Evolutionary conservation across 108 stramenopile genomes (phyloP).

Genomic region (Skeletonema costatum): DNA sequence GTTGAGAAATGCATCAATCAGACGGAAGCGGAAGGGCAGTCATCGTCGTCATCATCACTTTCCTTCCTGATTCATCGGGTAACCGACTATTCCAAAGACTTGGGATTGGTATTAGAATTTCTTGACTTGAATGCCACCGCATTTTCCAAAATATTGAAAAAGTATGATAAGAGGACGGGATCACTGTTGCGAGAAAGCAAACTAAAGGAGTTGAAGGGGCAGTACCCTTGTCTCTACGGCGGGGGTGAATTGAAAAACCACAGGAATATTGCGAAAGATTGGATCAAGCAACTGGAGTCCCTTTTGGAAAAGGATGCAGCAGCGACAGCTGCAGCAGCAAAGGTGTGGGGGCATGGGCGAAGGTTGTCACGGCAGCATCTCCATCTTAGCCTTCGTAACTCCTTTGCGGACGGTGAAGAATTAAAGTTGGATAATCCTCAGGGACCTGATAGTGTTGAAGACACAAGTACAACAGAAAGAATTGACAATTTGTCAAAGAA

Average conservation of each 20-base stretch:
- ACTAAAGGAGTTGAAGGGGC: conserved; percentile 44
- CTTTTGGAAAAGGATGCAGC: conserved; percentile 9
- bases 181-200: conserved; percentile 55
- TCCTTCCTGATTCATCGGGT: conserved; percentile 24
- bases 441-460: not conserved
- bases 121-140: conserved; percentile 43
- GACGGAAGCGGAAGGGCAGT: not conserved
- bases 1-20: conserved; percentile 44
- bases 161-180: conserved; percentile 51
- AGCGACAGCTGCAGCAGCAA: not conserved
- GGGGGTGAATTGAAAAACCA: conserved; percentile 28
- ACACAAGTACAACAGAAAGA: not conserved
- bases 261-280: conserved; percentile 19
- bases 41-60: not conserved
- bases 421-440: conserved; percentile 13
- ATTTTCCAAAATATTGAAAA: conserved; percentile 53
- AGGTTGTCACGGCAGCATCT: not conserved
- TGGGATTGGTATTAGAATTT: conserved; percentile 48
- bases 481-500: not conserved
- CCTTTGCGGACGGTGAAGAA: not conserved
- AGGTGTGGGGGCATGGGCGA: not conserved
- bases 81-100: conserved; percentile 42
- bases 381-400: not conserved
- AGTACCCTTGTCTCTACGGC: conserved; percentile 50
- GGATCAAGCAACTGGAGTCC: conserved; percentile 19